These are phyloP conservation scores for Mortierella polycephala DNA, from an alignment of 371 early-diverging fungal species.

Conservation along the genomic window DNA sequence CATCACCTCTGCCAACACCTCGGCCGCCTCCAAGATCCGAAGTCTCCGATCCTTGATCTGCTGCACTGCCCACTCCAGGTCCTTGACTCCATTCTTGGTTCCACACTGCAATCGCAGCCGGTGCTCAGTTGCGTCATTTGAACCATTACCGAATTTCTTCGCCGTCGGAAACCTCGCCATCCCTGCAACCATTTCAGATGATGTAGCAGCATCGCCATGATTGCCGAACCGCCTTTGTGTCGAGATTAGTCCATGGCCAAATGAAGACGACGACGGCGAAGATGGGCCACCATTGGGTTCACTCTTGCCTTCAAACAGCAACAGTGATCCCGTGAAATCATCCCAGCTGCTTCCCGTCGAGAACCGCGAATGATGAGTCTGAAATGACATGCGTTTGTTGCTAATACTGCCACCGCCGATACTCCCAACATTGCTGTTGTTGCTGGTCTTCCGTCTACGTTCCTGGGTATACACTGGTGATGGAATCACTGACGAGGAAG, in stretches of 20 bases:
- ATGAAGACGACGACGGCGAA: neutral
- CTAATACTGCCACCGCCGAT: neutral
- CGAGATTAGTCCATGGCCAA: conserved; percentile 3
- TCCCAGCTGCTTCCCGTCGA: conserved; percentile 41
- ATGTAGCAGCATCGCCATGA: neutral
- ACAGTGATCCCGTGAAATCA: conserved; percentile 12
- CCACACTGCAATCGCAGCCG: conserved; percentile 23
- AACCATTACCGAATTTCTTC: neutral
- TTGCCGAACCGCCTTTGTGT: conserved; percentile 8
- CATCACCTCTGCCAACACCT: conserved; percentile 41
- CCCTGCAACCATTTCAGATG: neutral
- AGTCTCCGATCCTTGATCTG: conserved; percentile 48
- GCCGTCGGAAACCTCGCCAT: too few relatives aligned
- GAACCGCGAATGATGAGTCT: conserved; percentile 29
- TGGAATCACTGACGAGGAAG: conserved; percentile 2
- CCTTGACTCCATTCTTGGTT: conserved; percentile 36
- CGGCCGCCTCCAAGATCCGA: conserved; percentile 38
- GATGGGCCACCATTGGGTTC: conserved; percentile 14
- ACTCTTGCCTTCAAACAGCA: conserved; percentile 19
- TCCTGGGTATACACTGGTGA: neutral
- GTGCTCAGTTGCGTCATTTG: conserved; percentile 7
- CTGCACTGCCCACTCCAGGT: conserved; percentile 49
- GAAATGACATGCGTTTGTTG: conserved; percentile 17
- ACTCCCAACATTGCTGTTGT: neutral
- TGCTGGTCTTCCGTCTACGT: neutral